phyloP scores from a whole-genome alignment of 2,329 filamentous ascomycete species.

The Trichoderma simmonsii region DNA sequence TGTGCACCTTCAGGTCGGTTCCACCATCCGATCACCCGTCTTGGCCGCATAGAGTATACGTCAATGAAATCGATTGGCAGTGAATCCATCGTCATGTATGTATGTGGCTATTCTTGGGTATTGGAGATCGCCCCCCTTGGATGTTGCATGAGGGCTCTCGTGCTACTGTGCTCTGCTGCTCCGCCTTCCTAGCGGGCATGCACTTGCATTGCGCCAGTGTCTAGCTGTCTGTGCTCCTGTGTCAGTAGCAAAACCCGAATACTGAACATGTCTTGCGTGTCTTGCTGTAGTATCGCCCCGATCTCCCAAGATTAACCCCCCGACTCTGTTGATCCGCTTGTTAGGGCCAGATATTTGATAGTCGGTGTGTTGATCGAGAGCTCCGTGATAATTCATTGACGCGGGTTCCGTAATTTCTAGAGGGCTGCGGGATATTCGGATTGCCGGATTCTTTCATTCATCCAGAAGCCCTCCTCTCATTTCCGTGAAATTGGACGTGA shows the following conservation, averaged over 20 bases:
- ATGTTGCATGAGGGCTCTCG: background rate
- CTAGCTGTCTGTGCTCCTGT: background rate
- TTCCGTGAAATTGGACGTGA: constrained; percentile 1
- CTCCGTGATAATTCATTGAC: background rate
- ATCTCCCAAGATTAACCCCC: background rate
- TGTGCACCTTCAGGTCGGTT: background rate
- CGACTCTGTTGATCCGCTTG: background rate
- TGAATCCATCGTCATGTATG: background rate
- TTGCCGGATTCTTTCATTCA: background rate
- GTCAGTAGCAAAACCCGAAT: background rate
- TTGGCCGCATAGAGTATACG: constrained; percentile 2
- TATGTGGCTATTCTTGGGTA: background rate
- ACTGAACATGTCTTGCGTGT: background rate
- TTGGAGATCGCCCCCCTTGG: background rate
- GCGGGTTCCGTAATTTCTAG: background rate
- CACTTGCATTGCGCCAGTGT: background rate
- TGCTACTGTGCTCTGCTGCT: background rate
- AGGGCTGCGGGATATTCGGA: background rate
- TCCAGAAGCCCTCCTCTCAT: background rate
- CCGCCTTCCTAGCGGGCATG: background rate
- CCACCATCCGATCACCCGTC: constrained; percentile 7
- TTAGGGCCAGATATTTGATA: background rate
- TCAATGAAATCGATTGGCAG: background rate
- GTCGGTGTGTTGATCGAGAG: background rate
- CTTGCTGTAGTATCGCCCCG: background rate